phyloP scores from a whole-genome alignment of 208 protist genomes.

The Strigomonas culicis region DNA sequence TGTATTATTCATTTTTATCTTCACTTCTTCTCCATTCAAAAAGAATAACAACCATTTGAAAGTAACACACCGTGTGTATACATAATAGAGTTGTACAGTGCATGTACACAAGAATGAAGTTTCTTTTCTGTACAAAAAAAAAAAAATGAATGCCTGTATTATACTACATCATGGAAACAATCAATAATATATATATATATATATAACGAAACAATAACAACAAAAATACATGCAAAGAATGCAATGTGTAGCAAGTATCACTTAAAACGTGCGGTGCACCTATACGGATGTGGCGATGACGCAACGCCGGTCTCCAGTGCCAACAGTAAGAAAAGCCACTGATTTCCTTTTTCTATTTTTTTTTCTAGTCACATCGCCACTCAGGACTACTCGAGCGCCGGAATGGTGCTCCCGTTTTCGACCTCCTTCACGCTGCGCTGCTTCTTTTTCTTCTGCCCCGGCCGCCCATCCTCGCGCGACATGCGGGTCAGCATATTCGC shows the following conservation, averaged over 20 bases:
- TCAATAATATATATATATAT: no score
- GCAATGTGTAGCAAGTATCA: neutral
- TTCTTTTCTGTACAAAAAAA: slow-evolving; percentile 16
- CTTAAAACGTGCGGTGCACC: no score
- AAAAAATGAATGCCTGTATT: slow-evolving; percentile 14
- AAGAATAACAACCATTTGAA: no score
- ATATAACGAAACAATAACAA: slow-evolving; percentile 15
- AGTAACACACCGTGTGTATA: no score
- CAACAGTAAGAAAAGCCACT: no score
- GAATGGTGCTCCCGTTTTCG: neutral
- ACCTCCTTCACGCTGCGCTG: neutral
- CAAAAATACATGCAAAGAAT: slow-evolving; percentile 5
- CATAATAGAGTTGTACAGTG: slow-evolving; percentile 1
- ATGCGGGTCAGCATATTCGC: slow-evolving; percentile 53
- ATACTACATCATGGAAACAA: neutral
- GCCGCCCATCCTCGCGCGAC: neutral
- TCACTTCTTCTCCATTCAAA: no score
- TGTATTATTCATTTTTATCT: no score
- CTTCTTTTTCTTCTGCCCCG: neutral
- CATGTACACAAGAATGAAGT: neutral
- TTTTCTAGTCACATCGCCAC: no score
- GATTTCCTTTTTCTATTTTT: no score
- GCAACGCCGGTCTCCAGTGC: no score
- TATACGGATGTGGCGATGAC: no score
- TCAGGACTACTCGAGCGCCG: neutral